phyloP scores from a whole-genome alignment of 345 rosid genomes.

The Citrus maxima region DNA sequence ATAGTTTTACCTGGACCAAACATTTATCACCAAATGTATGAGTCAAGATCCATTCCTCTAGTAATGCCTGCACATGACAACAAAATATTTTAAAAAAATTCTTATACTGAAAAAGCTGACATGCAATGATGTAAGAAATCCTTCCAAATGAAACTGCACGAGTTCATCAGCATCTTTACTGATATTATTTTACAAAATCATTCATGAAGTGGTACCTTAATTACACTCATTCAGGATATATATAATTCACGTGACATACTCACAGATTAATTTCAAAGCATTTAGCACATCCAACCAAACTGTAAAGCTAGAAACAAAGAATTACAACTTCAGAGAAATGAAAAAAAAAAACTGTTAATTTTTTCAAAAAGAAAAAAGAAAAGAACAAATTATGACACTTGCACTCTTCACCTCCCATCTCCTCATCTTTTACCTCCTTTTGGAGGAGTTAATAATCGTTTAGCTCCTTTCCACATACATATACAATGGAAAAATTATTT shows the following conservation, averaged over 20 bases:
- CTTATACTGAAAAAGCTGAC: constrained; percentile 4
- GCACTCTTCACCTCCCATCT: neutral
- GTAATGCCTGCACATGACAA: constrained; percentile 58
- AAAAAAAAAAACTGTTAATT: neutral
- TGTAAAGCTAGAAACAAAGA: neutral
- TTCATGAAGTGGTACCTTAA: neutral
- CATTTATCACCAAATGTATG: constrained; percentile 56
- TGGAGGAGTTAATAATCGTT: neutral
- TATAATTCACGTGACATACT: neutral
- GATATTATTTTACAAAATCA: neutral
- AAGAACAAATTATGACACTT: neutral
- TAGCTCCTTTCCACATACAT: neutral
- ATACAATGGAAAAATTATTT: neutral
- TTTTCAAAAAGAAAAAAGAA: neutral
- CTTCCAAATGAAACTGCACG: constrained; percentile 2
- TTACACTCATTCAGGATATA: neutral
- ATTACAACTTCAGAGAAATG: neutral
- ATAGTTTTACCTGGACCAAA: constrained; percentile 51
- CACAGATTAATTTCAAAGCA: neutral
- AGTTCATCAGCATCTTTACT: neutral
- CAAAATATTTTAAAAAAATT: neutral
- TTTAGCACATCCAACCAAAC: neutral
- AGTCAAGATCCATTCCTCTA: constrained; percentile 88
- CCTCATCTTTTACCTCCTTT: no score
- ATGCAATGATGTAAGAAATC: neutral